Base-by-base conservation (phyloP, 1,284 basidiomycete species). In the Leccinum cinnamomeum region DNA sequence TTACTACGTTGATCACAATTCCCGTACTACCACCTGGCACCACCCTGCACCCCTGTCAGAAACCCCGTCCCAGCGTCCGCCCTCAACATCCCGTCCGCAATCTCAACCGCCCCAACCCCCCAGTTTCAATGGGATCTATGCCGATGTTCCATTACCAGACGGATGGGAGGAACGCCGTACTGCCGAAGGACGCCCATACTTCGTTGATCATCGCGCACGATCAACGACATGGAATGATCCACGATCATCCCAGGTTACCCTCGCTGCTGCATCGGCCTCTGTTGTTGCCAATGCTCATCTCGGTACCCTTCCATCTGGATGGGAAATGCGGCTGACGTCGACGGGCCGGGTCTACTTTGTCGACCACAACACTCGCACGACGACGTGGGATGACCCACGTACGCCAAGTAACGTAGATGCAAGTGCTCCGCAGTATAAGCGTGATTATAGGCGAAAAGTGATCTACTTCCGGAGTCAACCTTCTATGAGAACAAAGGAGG, bases 221-320 rank as follows among this genome's bases (percentile, higher is more conserved):
- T 97, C 95, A 39, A 98, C 97, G 16, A 98, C 97, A 23, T 99
- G 97, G 97, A 95, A 95, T 35, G 97, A 99, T 76, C 97, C 97
- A 4, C 89, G 97, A 58, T 72, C 74, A 7, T 73, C 72, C n/a
- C 71, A 74, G 30, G 66, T 70, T 23, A 65, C 73, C 23, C 53
- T 63, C 35, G 57, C 69, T 20, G 51, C 72, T 48, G 65, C 65
- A 46, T 89, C 95, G 23, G 89, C 91, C 76, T 89, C 91, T 72
- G 90, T 89, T 23, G 86, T 90, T 68, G 88, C 91, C 16, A 96
- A 94, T 68, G 87, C 90, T 33, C 95, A 97, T 73, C 88, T 99
- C 4, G 97, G 97, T 0, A 93, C 95, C 6, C 82, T 99, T 51
- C 97, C 97, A 5, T 95, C 93, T 58, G 97, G 90, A 44, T 91